phyloP scores from a whole-genome alignment of 2,329 filamentous ascomycete species.

The Ilyonectria robusta region DNA sequence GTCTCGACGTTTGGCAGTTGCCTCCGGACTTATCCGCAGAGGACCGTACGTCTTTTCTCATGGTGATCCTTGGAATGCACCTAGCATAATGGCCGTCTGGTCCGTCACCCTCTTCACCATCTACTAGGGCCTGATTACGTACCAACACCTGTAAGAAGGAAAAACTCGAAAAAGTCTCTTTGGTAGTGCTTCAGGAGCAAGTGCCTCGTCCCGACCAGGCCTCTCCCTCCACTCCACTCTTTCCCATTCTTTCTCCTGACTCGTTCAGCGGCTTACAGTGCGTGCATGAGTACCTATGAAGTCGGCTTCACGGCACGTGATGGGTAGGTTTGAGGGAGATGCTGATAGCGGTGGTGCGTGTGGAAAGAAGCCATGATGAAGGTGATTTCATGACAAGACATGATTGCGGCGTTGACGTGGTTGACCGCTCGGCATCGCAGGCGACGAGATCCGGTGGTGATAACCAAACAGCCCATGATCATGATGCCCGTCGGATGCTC shows the following conservation, averaged over 20 bases:
- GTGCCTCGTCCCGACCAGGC: slow-evolving; percentile 8
- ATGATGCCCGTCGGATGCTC: not conserved
- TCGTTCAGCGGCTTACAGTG: slow-evolving; percentile 4
- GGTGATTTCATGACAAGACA: not conserved
- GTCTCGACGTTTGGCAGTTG: not conserved
- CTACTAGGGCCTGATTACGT: not conserved
- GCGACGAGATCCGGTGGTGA: not conserved
- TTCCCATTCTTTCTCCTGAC: slow-evolving; percentile 22
- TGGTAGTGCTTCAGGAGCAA: not conserved
- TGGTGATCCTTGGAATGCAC: not conserved
- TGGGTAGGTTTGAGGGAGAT: not conserved
- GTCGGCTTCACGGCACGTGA: not conserved
- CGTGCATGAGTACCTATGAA: not conserved
- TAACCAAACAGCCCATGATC: not conserved
- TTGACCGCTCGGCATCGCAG: not conserved
- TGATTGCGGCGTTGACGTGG: not conserved
- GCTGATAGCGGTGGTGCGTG: not conserved
- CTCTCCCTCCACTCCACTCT: slow-evolving; percentile 17
- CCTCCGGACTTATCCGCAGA: not conserved
- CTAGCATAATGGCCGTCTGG: not conserved
- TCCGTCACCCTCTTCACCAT: not conserved
- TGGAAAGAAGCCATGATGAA: not conserved
- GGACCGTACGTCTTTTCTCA: not conserved
- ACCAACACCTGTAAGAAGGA: not conserved
- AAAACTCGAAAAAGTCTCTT: not conserved